A percentile compares a stretch with the other conserved stretches of the same genome.
Conservation (phyloP, 345 rosid genomes). For the Zanthoxylum bungeanum region DNA sequence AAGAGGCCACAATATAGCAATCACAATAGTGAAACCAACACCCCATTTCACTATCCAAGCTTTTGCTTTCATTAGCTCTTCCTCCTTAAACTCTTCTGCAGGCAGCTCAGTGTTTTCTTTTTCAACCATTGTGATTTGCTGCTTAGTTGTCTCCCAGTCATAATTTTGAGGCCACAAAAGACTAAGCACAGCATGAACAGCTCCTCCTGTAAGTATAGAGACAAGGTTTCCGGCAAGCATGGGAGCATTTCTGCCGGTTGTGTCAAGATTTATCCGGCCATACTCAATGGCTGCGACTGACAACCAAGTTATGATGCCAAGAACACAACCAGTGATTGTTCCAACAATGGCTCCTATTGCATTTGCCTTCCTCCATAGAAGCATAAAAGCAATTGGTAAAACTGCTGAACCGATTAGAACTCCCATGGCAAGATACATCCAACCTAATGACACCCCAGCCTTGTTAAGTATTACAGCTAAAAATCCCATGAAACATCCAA, state of each 20-base stretch:
- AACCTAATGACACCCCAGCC: constrained; percentile 86
- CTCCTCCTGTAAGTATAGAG: constrained; percentile 71
- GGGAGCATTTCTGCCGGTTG: constrained; percentile 79
- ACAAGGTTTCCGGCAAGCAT: constrained; percentile 90
- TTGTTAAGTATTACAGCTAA: constrained; percentile 81
- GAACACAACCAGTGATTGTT: constrained; percentile 56
- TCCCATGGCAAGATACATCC: constrained; percentile 98
- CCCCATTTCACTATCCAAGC: constrained; percentile 90
- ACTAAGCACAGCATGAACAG: constrained; percentile 68
- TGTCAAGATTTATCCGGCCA: constrained; percentile 63
- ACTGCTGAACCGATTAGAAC: constrained; percentile 89
- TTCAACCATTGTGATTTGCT: constrained; percentile 82
- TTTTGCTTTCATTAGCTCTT: constrained; percentile 65
- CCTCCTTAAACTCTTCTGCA: constrained; percentile 68
- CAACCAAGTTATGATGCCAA: constrained; percentile 77
- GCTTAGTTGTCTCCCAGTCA: constrained; percentile 77
- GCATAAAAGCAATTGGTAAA: constrained; percentile 87
- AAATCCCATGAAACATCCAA: constrained; percentile 95
- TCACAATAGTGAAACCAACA: constrained; percentile 60
- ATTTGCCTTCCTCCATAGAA: constrained; percentile 89
- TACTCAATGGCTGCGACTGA: constrained; percentile 59
- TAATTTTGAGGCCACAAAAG: constrained; percentile 67
- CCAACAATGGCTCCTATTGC: constrained; percentile 80
- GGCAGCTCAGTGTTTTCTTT: constrained; percentile 49
- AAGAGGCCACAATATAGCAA: constrained; percentile 74